phyloP scores from a whole-genome alignment of 768 basidiomycete species.

The Strobilomyces dryophilus region DNA sequence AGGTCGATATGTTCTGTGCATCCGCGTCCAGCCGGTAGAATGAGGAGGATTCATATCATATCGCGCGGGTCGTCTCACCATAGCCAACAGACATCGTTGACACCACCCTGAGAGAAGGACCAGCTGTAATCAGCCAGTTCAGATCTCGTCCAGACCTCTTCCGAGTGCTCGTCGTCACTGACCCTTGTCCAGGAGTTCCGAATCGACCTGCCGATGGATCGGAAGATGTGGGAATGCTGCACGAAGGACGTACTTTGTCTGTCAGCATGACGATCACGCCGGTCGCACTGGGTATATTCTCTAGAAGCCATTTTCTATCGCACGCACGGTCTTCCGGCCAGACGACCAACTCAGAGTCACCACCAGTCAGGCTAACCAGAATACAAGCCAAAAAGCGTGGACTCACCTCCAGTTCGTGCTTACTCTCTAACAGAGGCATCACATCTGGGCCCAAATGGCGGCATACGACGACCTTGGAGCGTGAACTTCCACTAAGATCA shows the following conservation, averaged over 20 bases:
- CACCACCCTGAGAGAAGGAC: conserved; percentile 69
- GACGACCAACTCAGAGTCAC: conserved; percentile 36
- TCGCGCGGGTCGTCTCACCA: conserved; percentile 40
- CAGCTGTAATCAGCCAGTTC: conserved; percentile 46
- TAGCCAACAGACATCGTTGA: conserved; percentile 94
- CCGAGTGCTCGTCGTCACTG: neutral
- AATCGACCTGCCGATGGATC: conserved; percentile 51
- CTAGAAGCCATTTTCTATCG: conserved; percentile 66
- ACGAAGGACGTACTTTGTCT: conserved; percentile 54
- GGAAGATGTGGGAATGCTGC: neutral
- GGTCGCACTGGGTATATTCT: conserved; percentile 61
- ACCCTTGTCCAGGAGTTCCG: conserved; percentile 51
- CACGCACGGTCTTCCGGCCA: conserved; percentile 55
- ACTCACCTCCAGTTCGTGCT: conserved; percentile 51
- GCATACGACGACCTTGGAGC: conserved; percentile 50
- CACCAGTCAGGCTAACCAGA: neutral
- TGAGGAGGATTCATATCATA: neutral
- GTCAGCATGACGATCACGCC: conserved; percentile 64
- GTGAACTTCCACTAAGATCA: conserved; percentile 18
- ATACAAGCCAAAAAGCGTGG: neutral
- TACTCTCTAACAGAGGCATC: conserved; percentile 52
- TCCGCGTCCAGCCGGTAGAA: neutral
- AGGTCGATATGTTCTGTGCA: conserved; percentile 79
- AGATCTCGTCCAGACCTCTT: neutral
- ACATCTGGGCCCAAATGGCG: conserved; percentile 60